Evolutionary conservation across 2,329 filamentous ascomycete genomes (phyloP), one percentile per base, ranked within the genome.

Genomic region (Thelonectria discophora): DNA sequence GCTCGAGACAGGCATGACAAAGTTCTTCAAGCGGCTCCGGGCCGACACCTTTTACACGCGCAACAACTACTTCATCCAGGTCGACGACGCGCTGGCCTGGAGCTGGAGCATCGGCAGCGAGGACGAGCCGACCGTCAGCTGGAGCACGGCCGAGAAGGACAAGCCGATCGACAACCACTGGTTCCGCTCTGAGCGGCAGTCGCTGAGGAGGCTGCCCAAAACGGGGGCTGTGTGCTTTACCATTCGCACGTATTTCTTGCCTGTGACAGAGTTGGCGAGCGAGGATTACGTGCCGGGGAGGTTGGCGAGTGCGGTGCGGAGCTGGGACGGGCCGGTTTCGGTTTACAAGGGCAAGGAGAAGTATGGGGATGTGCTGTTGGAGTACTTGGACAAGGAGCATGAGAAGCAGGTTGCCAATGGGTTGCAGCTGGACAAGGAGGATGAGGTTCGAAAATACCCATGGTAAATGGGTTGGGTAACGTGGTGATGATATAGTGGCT

Each of bases 61-160:
- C 60, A 92, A 94, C 74, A 94, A 95, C 74, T 96, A 95, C 77
- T 96, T 96, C 79, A 85, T 96, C 65, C 92, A 96, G 77, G 91
- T 95, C 1, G 92, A 96, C 72, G 91, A 93, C 58, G 77, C 84
- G 5, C 80, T 97, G 1, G 81, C 90, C 0, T 96, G 92, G 92
- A 91, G 88, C 61, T 79, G 82, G 70, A 91, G 87, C 69, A 94
- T 96, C 67, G 92, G 92, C 0, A 69, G 78, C 15, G 93, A 96
- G 75, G 91, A 96, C 73, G 77, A 78, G 1, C 77, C 80, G 0
- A 80, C 81, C 0, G 85, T 88, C 2, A 88, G 88, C 43, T 96
- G 92, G 92, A 86, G 84, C 71, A 91, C 89, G 4, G 91, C 91
- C 1, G 85, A 91, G 76, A 92, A 92, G 78, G 84, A 93, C 70